phyloP scores from a whole-genome alignment of 2,329 filamentous ascomycete species.

The Neonectria sp. region DNA sequence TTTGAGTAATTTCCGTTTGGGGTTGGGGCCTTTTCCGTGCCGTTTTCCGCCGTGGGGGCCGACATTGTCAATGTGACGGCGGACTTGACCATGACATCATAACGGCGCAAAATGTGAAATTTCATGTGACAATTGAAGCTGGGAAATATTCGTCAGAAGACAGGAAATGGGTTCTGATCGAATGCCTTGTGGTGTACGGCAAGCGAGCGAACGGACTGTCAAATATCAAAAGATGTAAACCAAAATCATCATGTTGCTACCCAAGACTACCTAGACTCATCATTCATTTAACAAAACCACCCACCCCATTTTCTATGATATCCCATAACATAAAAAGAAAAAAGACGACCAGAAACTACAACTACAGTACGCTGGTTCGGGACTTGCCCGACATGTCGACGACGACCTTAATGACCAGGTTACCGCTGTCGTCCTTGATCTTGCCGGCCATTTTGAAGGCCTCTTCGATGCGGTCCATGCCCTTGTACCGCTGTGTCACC shows the following conservation, averaged over 20 bases:
- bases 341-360: not conserved
- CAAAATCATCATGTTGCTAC: constrained; percentile 19
- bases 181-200: not conserved
- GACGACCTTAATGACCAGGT: constrained; percentile 83
- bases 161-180: too few relatives aligned
- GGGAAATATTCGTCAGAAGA: not conserved
- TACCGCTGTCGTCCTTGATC: constrained; percentile 78
- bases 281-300: constrained; percentile 24
- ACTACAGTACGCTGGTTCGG: constrained; percentile 33
- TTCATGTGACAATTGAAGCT: not conserved
- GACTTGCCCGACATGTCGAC: constrained; percentile 60
- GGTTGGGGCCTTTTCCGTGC: constrained; percentile 15
- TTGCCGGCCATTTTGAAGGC: constrained; percentile 82
- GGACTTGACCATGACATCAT: constrained; percentile 2
- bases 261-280: constrained; percentile 16
- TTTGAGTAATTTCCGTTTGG: constrained; percentile 18
- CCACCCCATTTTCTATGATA: constrained; percentile 33
- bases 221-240: not conserved
- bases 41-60: constrained; percentile 6
- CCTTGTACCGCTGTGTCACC: constrained; percentile 79
- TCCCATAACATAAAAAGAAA: constrained; percentile 11
- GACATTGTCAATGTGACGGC: not conserved
- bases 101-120: not conserved
- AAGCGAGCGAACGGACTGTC: not conserved
- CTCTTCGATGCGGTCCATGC: constrained; percentile 73